Evolutionary conservation across 768 basidiomycete genomes (phyloP), one percentile per base, ranked within the genome.

Genomic region (Fomitopsis serialis): DNA sequence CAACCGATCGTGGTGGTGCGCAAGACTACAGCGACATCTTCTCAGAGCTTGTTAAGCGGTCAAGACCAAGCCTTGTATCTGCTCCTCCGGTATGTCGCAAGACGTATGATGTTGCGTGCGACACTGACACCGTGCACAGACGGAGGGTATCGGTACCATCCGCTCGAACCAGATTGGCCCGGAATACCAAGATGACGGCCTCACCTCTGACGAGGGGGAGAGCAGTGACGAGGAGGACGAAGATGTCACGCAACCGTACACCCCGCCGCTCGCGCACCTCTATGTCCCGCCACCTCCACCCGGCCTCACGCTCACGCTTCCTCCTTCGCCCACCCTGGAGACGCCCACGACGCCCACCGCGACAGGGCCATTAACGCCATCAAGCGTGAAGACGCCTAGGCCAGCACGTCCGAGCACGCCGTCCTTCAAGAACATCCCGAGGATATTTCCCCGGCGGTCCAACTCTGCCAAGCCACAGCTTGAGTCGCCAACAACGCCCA

Each of bases 101-200:
- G 6, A 24, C 25, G 17, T 29, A 7, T 19, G 10, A 8, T 29
- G 34, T 8, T 36, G 47, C 22, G 15, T 29, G n/a, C 35, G 9
- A 21, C 29, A 11, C n/a, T 17, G 25, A 27, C 23, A 22, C 15
- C 5, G 3, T 37, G 34, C 48, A 12, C 42, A 94, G 91, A 92
- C 89, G 10, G 84, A 90, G 69, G 89, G 92, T 23, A 82, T 93
- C 25, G 92, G 92, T 48, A 94, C 92, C 2, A 72, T 90, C 23
- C 85, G 87, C 25, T 86, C 84, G 2, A 72, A 82, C 63, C 72
- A 80, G 19, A 64, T 57, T 3, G 76, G 74, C 7, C 80, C 80
- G 2, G 78, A 74, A 22, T 82, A 80, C 58, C 78, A 86, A 64
- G 92, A 93, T 61, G 92, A 92, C 61, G 91, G 85, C 3, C 70